phyloP scores from a whole-genome alignment of 1,284 basidiomycete genomes.

The Thelephora terrestris region DNA sequence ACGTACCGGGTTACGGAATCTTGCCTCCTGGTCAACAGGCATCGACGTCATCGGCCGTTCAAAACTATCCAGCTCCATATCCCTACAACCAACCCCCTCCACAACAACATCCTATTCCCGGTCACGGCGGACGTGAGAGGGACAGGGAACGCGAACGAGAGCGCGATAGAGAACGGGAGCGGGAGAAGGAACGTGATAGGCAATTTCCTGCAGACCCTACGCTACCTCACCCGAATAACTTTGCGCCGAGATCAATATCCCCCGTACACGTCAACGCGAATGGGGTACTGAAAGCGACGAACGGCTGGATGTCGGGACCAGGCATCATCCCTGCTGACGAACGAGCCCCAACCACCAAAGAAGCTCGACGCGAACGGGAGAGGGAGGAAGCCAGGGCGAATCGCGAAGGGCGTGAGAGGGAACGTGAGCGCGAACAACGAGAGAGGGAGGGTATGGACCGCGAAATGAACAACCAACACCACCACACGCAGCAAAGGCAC shows the following conservation, averaged over 20 bases:
- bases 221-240: neutral
- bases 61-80: slow-evolving; percentile 9
- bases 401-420: slow-evolving; percentile 21
- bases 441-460: slow-evolving; percentile 11
- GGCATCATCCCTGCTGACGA: slow-evolving; percentile 2
- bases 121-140: neutral
- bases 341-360: slow-evolving; percentile 15
- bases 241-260: neutral
- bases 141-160: no score
- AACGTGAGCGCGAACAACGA: slow-evolving; percentile 12
- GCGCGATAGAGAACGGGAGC: no score
- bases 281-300: slow-evolving; percentile 11
- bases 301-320: slow-evolving; percentile 14
- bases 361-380: slow-evolving; percentile 12
- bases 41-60: slow-evolving; percentile 16
- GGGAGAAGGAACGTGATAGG: no score
- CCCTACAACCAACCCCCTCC: slow-evolving; percentile 8
- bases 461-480: slow-evolving; percentile 7
- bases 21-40: slow-evolving; percentile 16
- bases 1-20: slow-evolving; percentile 20
- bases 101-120: neutral
- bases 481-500: slow-evolving; percentile 13
- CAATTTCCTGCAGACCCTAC: neutral
- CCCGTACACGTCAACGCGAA: slow-evolving; percentile 4
- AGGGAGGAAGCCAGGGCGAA: slow-evolving; percentile 19